phyloP scores from a whole-genome alignment of 805 yeast species.

The Candida vaughaniae region DNA sequence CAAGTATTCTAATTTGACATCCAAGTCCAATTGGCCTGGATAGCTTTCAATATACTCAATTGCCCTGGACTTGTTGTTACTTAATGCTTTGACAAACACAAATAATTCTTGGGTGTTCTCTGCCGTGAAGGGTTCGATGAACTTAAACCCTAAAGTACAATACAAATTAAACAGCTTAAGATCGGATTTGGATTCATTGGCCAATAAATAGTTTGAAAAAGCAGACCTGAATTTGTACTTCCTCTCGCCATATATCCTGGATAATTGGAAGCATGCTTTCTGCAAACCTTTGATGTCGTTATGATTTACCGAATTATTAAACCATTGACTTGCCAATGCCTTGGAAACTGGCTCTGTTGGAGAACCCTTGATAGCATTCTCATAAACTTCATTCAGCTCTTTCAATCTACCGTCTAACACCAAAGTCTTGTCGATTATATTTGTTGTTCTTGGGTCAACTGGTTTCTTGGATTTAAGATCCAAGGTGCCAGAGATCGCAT shows the following conservation, averaged over 20 bases:
- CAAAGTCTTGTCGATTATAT: constrained; percentile 47
- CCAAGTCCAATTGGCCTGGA: constrained; percentile 49
- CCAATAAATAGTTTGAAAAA: constrained; percentile 47
- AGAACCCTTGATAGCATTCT: constrained; percentile 56
- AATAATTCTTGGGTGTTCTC: constrained; percentile 63
- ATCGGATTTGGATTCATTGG: constrained; percentile 19
- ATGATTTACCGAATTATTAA: constrained; percentile 46
- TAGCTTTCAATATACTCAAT: constrained; percentile 12
- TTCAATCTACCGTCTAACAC: constrained; percentile 27
- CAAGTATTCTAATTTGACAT: constrained; percentile 55
- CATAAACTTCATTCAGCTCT: constrained; percentile 52
- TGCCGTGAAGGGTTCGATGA: constrained; percentile 54
- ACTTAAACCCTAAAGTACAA: constrained; percentile 59
- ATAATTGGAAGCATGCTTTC: constrained; percentile 45
- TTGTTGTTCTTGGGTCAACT: constrained; percentile 54
- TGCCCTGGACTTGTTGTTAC: constrained; percentile 1
- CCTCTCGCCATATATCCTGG: constrained; percentile 27
- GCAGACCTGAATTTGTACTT: constrained; percentile 53
- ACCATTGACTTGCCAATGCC: constrained; percentile 55
- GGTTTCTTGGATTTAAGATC: constrained; percentile 39
- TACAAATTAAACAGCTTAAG: constrained; percentile 51
- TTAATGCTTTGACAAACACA: constrained; percentile 44
- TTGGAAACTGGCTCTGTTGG: constrained; percentile 35
- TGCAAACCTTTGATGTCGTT: constrained; percentile 54
- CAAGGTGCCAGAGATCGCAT: constrained; percentile 32